phyloP scores from a whole-genome alignment of 805 yeast species.

The Metschnikowia borealis region DNA sequence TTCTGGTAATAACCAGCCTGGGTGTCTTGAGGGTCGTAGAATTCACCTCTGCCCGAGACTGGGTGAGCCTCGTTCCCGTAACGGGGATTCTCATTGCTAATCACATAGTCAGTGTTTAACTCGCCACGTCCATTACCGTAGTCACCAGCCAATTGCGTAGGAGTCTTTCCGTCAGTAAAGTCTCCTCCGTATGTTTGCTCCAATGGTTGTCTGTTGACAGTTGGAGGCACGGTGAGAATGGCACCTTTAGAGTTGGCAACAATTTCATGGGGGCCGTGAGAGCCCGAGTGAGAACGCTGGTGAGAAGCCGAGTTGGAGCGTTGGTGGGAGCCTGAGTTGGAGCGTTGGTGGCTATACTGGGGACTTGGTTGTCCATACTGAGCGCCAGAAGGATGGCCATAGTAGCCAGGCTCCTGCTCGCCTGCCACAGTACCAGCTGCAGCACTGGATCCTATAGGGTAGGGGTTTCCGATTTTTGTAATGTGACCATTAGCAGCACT shows the following conservation, averaged over 20 bases:
- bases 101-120: constrained; percentile 6
- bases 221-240: constrained; percentile 29
- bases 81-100: constrained; percentile 22
- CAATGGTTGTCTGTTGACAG: constrained; percentile 26
- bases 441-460: constrained; percentile 7
- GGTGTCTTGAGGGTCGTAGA: constrained; percentile 34
- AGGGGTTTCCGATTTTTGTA: constrained; percentile 1
- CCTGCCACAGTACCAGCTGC: constrained; percentile 13
- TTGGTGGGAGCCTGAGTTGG: background rate
- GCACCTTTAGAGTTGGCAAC: constrained; percentile 21
- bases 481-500: background rate
- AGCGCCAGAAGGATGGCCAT: background rate
- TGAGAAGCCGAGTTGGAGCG: constrained; percentile 2
- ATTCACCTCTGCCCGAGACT: constrained; percentile 28
- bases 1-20: constrained; percentile 29
- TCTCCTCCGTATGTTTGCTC: constrained; percentile 30
- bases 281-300: constrained; percentile 1
- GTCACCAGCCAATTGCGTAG: constrained; percentile 21
- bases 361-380: too few species aligned
- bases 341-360: background rate
- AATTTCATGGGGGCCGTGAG: constrained; percentile 4
- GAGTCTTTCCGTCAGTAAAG: constrained; percentile 30
- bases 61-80: constrained; percentile 30
- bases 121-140: background rate
- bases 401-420: background rate